phyloP scores from a whole-genome alignment of 2,329 filamentous ascomycete genomes.

The Didymella arachidicola region DNA sequence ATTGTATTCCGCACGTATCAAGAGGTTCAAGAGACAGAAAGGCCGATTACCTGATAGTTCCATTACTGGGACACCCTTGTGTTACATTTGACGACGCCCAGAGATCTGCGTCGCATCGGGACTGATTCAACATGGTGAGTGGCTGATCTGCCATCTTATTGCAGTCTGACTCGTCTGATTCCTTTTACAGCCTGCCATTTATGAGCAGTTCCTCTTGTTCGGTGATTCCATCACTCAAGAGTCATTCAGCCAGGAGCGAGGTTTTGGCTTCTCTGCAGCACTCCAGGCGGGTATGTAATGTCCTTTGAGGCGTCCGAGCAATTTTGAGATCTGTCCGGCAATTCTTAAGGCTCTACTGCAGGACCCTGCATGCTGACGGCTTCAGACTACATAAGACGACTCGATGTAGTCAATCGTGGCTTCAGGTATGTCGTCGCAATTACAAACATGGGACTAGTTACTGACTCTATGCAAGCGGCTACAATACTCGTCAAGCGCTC shows the following conservation, averaged over 20 bases:
- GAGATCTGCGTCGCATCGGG: constrained; percentile 5
- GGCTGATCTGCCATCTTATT: not conserved
- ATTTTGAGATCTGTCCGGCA: not conserved
- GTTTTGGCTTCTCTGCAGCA: constrained; percentile 77
- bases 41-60: constrained; percentile 6
- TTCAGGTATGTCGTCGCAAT: constrained; percentile 61
- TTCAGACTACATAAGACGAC: constrained; percentile 74
- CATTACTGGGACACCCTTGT: constrained; percentile 17
- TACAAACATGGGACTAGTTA: no score
- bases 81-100: constrained; percentile 23
- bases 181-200: constrained; percentile 36
- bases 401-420: constrained; percentile 89
- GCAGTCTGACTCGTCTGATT: not conserved
- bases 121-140: constrained; percentile 21
- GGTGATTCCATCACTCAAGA: constrained; percentile 88
- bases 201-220: constrained; percentile 71
- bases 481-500: constrained; percentile 79
- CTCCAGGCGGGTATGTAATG: constrained; percentile 69
- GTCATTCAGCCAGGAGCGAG: constrained; percentile 66
- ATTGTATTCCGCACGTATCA: not conserved
- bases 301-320: not conserved
- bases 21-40: not conserved
- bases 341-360: constrained; percentile 7
- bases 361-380: constrained; percentile 17
- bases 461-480: constrained; percentile 64